Base-by-base conservation (phyloP, 2,329 filamentous ascomycete species). In the Ophiostoma pallidulum region DNA sequence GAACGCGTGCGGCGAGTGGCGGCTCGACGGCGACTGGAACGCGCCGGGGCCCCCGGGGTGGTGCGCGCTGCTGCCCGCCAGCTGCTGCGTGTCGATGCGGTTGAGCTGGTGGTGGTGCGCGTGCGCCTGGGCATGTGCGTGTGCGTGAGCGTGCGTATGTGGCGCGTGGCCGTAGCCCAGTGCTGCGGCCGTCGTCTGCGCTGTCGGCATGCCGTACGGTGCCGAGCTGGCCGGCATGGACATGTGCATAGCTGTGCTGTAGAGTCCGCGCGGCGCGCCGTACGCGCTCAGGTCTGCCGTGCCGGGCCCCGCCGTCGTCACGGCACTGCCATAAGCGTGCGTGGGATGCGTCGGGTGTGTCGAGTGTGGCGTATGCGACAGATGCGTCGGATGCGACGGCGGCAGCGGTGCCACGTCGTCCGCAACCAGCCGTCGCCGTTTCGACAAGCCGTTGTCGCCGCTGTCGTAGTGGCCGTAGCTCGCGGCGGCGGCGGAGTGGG, bases 41-140 rank as follows among this genome's bases (percentile, higher is more conserved):
- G 52, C 36, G 20, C 47, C 36, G 3, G 49, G 46, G 3, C 47
- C 44, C 2, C 13, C n/a, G 18, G 9, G 16, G n/a, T 43, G 41
- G n/a, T 20, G 41, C 5, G 29, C 29, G 8, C 37, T 24, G 16
- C 22, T 31, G 31, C 3, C 41, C 41, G 22, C 49, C 12, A 39
- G 39, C 4, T 49, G 51, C 37, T 52, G 48, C 12, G 51, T 52
- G 28, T 53, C 48, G 31, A 55, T 33, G 8, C 53, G 53, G 16
- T 45, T 35, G 4, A 53, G 45, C 22, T 52, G 48, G 3, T 51
- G 50, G 6, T 32, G n/a, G n/a, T 45, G 47, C 10, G 36, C n/a
- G 13, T 38, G 43, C 7, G 24, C n/a, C 42, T 31, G 36, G n/a
- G 36, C 8, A 18, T 40, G 35, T 3, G 12, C 22, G n/a, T 51